Base-by-base conservation (phyloP, 805 yeast genomes). In the Sugiyamaella americana region DNA sequence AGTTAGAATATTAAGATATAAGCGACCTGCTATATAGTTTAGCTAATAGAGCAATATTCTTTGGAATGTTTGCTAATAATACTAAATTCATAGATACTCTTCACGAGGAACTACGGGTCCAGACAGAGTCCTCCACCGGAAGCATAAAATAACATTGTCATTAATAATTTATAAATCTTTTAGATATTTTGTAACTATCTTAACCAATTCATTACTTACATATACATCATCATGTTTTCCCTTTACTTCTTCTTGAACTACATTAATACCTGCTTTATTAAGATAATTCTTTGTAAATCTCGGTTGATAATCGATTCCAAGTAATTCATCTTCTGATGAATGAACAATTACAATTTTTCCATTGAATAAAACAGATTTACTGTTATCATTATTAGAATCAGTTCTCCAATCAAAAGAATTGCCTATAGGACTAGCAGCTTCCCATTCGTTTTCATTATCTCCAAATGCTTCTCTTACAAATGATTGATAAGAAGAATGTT, bases 151-250 rank as follows among this genome's bases (percentile, higher is more conserved):
- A n/a, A n/a, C n/a, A n/a, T n/a, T n/a, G n/a, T n/a, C n/a, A n/a
- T n/a, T n/a, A n/a, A n/a, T n/a, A n/a, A n/a, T n/a, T n/a, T n/a
- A n/a, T n/a, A n/a, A n/a, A n/a, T n/a, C n/a, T n/a, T n/a, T n/a
- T 26, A 40, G n/a, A 21, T 47, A 32, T 23, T 35, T 47, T 23
- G 32, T 24, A 21, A 48, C 52, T 24, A 51, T 44, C 17, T 59
- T 52, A 3, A 73, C 71, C 17, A 80, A 61, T 29, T 65, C 61
- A n/a, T 51, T 41, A 47, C 68, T 63, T 26, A 63, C 58, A 59
- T 76, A 82, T 19, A 83, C 86, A 40, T 82, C 78, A 58, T 85
- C 82, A 54, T 85, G 94, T 35, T 52, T 43, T 1, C 94, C 91
- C 64, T 19, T 32, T 4, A 42, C 46, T 4, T 8, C 2, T 37